These are phyloP conservation scores for Knufia petricola DNA, from an alignment of 2,329 filamentous ascomycete genomes.

Conservation along the genomic window DNA sequence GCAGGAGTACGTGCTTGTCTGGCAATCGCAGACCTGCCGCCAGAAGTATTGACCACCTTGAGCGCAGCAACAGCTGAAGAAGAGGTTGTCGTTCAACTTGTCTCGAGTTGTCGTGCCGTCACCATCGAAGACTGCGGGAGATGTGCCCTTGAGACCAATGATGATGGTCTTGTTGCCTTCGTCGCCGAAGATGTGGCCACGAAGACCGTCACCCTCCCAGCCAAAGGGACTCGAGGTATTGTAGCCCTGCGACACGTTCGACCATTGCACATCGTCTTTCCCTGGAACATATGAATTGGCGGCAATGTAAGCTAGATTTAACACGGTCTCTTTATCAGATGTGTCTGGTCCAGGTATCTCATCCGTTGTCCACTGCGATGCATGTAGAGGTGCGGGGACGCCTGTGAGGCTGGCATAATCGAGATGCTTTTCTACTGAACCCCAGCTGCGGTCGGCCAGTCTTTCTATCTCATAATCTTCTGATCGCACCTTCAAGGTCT, in stretches of 20 bases:
- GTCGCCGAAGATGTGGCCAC: slow-evolving; percentile 87
- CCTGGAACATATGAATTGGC: slow-evolving; percentile 77
- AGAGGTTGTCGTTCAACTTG: slow-evolving; percentile 95
- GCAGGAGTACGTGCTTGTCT: slow-evolving; percentile 75
- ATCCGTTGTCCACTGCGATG: slow-evolving; percentile 74
- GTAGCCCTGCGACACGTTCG: slow-evolving; percentile 67
- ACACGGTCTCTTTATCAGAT: slow-evolving; percentile 71
- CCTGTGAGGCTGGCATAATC: slow-evolving; percentile 61
- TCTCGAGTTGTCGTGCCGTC: slow-evolving; percentile 94
- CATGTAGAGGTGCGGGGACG: slow-evolving; percentile 56
- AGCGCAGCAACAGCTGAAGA: slow-evolving; percentile 95
- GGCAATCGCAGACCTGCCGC: slow-evolving; percentile 89
- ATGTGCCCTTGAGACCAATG: slow-evolving; percentile 87
- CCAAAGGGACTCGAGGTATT: slow-evolving; percentile 86
- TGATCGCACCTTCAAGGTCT: slow-evolving; percentile 46
- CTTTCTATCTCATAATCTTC: slow-evolving; percentile 63
- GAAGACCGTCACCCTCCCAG: slow-evolving; percentile 79
- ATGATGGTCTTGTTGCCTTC: slow-evolving; percentile 76
- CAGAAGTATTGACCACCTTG: slow-evolving; percentile 86
- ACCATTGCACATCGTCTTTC: slow-evolving; percentile 66
- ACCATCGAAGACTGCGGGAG: slow-evolving; percentile 86
- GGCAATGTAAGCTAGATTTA: slow-evolving; percentile 80
- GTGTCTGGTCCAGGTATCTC: slow-evolving; percentile 69
- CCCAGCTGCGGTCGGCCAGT: slow-evolving; percentile 65
- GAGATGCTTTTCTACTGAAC: slow-evolving; percentile 69